Conservation (phyloP, 2,329 filamentous ascomycete species). For the Cladorrhinum sp. region DNA sequence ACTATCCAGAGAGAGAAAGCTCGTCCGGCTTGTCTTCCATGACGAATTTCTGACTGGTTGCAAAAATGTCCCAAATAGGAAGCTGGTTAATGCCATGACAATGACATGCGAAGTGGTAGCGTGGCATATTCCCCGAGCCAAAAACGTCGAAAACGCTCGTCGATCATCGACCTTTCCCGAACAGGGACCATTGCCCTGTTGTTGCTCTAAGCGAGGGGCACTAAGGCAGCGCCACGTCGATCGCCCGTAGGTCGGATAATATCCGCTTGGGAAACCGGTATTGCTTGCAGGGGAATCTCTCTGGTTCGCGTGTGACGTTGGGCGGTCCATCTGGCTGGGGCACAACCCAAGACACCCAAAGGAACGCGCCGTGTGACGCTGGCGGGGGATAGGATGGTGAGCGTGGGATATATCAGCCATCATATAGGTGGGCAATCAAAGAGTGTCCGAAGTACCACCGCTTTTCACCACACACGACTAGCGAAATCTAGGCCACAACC, state of each 20-base stretch:
- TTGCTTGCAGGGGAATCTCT: conserved; percentile 23
- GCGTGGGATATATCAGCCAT: conserved; percentile 22
- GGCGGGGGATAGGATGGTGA: conserved; percentile 8
- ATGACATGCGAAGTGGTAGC: conserved; percentile 21
- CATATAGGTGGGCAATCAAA: conserved; percentile 33
- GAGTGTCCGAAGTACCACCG: conserved; percentile 35
- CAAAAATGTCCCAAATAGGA: conserved; percentile 24
- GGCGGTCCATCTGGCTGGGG: conserved; percentile 8
- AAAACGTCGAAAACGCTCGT: conserved; percentile 28
- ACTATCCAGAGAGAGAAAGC: conserved; percentile 9
- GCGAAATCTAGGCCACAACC: conserved; percentile 20
- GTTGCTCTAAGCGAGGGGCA: conserved; percentile 26
- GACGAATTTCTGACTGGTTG: conserved; percentile 12
- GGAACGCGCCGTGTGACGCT: conserved; percentile 10
- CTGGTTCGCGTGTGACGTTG: conserved; percentile 20
- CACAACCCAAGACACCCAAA: conserved; percentile 9
- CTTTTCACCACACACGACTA: conserved; percentile 21
- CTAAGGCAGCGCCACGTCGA: conserved; percentile 31
- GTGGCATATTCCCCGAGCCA: conserved; percentile 30
- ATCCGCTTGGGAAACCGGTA: conserved; percentile 28
- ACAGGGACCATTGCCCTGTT: conserved; percentile 20
- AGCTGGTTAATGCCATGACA: conserved; percentile 23
- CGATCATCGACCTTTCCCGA: conserved; percentile 28
- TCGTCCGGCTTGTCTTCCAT: conserved; percentile 13
- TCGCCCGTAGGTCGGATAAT: conserved; percentile 29